A percentile compares a stretch with the other conserved stretches of the same genome.
phyloP scores from a whole-genome alignment of 1,284 basidiomycete genomes.

The Meira nashicola region DNA sequence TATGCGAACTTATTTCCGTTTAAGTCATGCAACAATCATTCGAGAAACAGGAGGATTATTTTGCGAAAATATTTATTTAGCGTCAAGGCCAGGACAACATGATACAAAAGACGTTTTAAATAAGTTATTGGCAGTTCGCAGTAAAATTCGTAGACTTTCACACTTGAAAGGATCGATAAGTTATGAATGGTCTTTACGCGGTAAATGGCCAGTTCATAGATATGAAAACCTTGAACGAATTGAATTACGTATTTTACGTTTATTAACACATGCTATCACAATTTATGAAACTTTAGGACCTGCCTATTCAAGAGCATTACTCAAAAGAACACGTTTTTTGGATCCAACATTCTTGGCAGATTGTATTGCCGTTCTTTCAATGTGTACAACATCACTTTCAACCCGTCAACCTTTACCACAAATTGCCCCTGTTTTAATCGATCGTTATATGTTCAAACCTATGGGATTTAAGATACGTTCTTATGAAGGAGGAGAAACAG shows the following conservation, averaged over 20 bases:
- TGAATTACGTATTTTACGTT: constrained; percentile 40
- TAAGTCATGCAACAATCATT: constrained; percentile 54
- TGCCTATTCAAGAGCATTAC: constrained; percentile 60
- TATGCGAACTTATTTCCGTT: constrained; percentile 53
- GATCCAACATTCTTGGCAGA: constrained; percentile 80
- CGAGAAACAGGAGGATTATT: constrained; percentile 10
- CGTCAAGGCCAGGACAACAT: constrained; percentile 12
- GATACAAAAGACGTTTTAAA: neutral
- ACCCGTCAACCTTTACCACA: constrained; percentile 74
- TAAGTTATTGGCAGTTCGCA: constrained; percentile 2
- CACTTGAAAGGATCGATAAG: constrained; percentile 51
- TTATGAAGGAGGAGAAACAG: neutral
- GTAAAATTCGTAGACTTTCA: constrained; percentile 52
- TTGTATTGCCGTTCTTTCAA: constrained; percentile 53
- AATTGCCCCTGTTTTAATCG: constrained; percentile 17
- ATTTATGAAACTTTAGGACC: constrained; percentile 28
- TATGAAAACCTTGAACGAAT: constrained; percentile 29
- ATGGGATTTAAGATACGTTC: constrained; percentile 5
- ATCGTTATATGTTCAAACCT: constrained; percentile 3
- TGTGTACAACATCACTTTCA: constrained; percentile 61
- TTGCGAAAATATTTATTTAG: constrained; percentile 54
- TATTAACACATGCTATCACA: constrained; percentile 60
- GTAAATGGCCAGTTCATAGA: constrained; percentile 38
- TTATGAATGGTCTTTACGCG: constrained; percentile 52
- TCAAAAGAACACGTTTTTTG: constrained; percentile 68